Conservation (phyloP, 164 flowering plant genomes). For the grape (Vitis vinifera) region ASM3070453v1 NC_081814.1:11839501-11840000, state of each 20-base stretch:
- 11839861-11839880: neutral
- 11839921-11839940: too few relatives aligned
- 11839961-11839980: too few relatives aligned
- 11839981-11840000: too few relatives aligned
- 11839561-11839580: too few relatives aligned
- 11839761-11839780: conserved; percentile 52
- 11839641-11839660: neutral
- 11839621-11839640: neutral
- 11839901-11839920: too few relatives aligned
- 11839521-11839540: too few relatives aligned
- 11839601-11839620: neutral
- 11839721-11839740: conserved; percentile 61
- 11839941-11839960: too few relatives aligned
- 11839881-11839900: neutral
- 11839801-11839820: conserved; percentile 71
- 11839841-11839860: neutral
- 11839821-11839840: conserved; percentile 58
- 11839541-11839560: too few relatives aligned
- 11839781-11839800: conserved; percentile 48
- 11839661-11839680: neutral
- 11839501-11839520: too few relatives aligned
- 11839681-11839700: neutral
- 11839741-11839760: conserved; percentile 48
- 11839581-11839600: neutral
- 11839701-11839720: neutral